Base-by-base conservation (phyloP, 805 yeast species). In the Candida argentea region DNA sequence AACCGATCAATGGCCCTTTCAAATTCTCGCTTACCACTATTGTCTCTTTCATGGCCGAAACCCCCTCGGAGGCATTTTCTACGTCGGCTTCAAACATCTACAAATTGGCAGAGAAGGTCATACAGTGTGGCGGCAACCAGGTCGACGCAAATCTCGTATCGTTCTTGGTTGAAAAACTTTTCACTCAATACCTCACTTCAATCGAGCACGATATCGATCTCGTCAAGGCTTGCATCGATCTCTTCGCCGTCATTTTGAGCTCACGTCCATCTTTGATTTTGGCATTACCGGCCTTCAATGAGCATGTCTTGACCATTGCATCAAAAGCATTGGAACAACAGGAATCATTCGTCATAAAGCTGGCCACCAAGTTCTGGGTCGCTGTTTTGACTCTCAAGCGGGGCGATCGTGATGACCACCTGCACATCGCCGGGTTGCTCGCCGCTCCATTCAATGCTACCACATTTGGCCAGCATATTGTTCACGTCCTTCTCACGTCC, bases 1-100 rank as follows among this genome's bases (percentile, higher is more conserved):
- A 84, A 42, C 46, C 60, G 3, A 48, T 72, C 4, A 59, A 68
- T 12, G 86, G 86, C 0, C 83, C 91, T 0, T 82, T 80, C 48
- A 74, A 68, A 6, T 66, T 80, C 33, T 52, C 55, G 0, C 34
- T 59, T 3, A 48, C 50, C 3, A 11, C 26, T n/a, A 36, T 40
- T 11, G 21, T 37, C 3, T 15, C 27, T 52, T 34, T 72, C 58
- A 35, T 59, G 59, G 17, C 34, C 34, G 12, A 42, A 42, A 36
- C 71, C 57, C 34, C 46, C 25, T 26, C 46, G 11, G 20, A 38
- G 31, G 35, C 58, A 40, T 42, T 50, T 41, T 11, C 37, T 16
- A 36, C 55, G 33, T 47, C 69, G 1, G 49, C 68, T 14, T 67
- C 73, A 4, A 56, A 50, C 27, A 48, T 68, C 23, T 68, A 61